Base-by-base conservation (phyloP, 208 protist species). In the Herpetomonas samuelpessoai region DNA sequence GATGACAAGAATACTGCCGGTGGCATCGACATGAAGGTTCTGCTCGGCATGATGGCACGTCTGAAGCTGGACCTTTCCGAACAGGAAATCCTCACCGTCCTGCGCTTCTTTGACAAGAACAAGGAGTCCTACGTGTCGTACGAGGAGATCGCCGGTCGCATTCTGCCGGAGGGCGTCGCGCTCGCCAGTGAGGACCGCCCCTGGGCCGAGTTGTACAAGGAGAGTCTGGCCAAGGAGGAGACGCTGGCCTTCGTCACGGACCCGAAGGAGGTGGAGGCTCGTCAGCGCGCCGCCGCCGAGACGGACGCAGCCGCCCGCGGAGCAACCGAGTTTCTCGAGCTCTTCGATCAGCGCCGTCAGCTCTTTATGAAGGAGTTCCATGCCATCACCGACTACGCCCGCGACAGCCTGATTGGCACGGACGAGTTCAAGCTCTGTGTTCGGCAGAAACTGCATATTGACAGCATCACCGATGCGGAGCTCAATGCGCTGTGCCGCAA, bases 81-180 rank as follows among this genome's bases (percentile, higher is more conserved):
- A 67, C 93, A 97, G 70, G 91, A 97, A 64, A 75, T 97, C 24
- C 56, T 93, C 39, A 96, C 87, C 3, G 68, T 97, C n/a, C 71
- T 97, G 44, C 87, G 93, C 45, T 95, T 82, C 77, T 96, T 96
- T 74, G 89, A 97, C 76, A 83, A 83, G 59, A 84, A 91, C 54
- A 83, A 84, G 53, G 93, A 97, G 63, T 93, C 88, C 4, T 89
- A 89, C 68, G 82, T 95, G 21, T 91, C 83, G 18, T 96, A 93
- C 72, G 87, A 86, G 52, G 90, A 97, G 74, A 83, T 97, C 51
- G 76, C 82, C 19, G 63, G 69, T 1, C 82, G 84, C 60, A 77
- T 96, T 16, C 74, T 95, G 57, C 85, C 85, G 2, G 80, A 93
- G 58, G 89, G 86, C 24, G 61, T 61, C 55, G 56, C 65, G 1